Base-by-base conservation (phyloP, 768 basidiomycete species). In the Lactifluus subvellereus region DNA sequence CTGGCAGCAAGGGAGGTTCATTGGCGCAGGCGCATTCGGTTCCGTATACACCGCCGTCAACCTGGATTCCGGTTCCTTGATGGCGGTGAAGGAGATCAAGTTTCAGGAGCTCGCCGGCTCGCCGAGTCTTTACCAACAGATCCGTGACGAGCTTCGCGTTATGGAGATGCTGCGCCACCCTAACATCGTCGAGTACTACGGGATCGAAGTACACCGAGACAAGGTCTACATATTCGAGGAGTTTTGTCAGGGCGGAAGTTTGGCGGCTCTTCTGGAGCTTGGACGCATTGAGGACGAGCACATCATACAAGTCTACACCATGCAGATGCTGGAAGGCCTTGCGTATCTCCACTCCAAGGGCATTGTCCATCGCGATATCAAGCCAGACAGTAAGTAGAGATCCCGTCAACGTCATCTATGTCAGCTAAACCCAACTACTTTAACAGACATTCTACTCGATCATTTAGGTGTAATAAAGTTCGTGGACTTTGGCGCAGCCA, bases 11-110 rank as follows among this genome's bases (percentile, higher is more conserved):
- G 94, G 96, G 14, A 86, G 89, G 61, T 98, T 98, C 77, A 98
- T 99, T 68, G 97, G 96, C 55, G 87, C 94, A n/a, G 97, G 97
- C 16, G 95, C 97, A 9, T 98, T 97, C 74, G 97, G 97, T 22
- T 96, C 92, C n/a, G 97, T 99, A n/a, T 99, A 98, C 73, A 84
- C 94, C 52, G 97, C 95, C 18, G 89, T 98, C 75, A 98, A 98
- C 72, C 81, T 98, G 59, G 97, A 98, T 71, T 88, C 91, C 1
- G 93, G 95, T 51, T 89, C 90, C 48, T 84, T 98, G 64, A 98
- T 99, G 94, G 97, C 97, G 9, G 97, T 98, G 70, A 99, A 99
- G 77, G 97, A 98, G 77, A 94, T 98, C 73, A 93, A 94, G 62
- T 96, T 95, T 74, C 94, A 95, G 72, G 96, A 98, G 72, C 78